Evolutionary conservation across 2,329 filamentous ascomycete genomes (phyloP), one percentile per base, ranked within the genome.

Genomic region (Paracoccidioides brasiliensis): DNA sequence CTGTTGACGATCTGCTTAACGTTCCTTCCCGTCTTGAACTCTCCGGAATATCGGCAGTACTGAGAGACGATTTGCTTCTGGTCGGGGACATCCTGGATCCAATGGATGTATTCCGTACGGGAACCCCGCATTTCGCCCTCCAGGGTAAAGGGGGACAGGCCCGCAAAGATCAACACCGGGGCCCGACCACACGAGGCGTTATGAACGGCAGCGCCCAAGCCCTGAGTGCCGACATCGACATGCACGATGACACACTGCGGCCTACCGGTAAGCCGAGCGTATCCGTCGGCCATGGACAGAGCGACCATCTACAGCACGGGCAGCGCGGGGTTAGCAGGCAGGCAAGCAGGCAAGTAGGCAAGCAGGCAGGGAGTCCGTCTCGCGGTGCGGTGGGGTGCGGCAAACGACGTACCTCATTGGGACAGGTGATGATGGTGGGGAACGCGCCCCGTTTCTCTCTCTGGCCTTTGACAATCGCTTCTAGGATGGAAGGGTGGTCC

Each of bases 1-100:
- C 89, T 83, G 66, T 89, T 89, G 58, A 95, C 86, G 72, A 94
- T 84, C 73, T 95, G 88, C 76, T 94, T 94, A 58, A 94, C 81
- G 64, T 94, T 95, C 65, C 80, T 80, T 14, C 88, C 88, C 2
- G 85, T 85, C 73, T 90, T 90, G 69, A 95, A 83, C 73, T 95
- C 90, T 3, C 78, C 88, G 0, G 84, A 74, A 65, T 93, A 95
- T 8, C 89, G 80, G 67, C 90, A 95, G 70, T 95, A 95, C 72
- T 95, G 89, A 0, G 80, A 76, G 3, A 95, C 75, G 57, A 95
- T 90, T 63, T 83, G 79, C 67, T 85, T 88, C 68, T 91, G 88
- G 64, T 91, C 86, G 0, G 85, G 86, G 2, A 90, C 84, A 69
- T 91, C 86, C 64, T 91, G 87, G 37, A 90, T 85, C 86, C 87